phyloP scores from a whole-genome alignment of 495 filamentous ascomycete genomes.

The Xylaria grammica region DNA sequence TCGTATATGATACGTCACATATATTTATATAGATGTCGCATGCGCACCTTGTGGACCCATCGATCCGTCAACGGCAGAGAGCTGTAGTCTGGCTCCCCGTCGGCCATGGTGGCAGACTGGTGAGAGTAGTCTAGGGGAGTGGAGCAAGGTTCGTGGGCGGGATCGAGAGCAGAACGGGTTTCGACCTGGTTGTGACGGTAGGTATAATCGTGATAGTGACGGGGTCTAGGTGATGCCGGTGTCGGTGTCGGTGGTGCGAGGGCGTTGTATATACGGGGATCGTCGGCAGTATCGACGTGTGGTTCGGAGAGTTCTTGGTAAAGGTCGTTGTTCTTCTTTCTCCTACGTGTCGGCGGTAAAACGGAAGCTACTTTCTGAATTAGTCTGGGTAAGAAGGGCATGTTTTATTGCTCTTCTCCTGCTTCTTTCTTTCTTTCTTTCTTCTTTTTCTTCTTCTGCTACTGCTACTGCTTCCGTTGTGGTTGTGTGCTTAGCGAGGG shows the following conservation, averaged over 20 bases:
- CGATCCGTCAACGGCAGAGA: constrained; percentile 79
- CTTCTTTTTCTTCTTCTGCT: neutral
- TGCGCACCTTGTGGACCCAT: constrained; percentile 82
- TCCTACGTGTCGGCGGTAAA: constrained; percentile 24
- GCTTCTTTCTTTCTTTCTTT: neutral
- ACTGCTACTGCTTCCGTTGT: neutral
- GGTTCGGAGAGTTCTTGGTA: neutral
- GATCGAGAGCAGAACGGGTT: too few species aligned
- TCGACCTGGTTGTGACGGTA: constrained; percentile 8
- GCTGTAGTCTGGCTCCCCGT: constrained; percentile 82
- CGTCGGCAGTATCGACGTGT: too few species aligned
- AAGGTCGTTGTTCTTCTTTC: constrained; percentile 11
- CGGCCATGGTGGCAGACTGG: constrained; percentile 58
- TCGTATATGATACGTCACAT: neutral
- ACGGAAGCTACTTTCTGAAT: constrained; percentile 31
- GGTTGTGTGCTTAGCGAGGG: too few species aligned
- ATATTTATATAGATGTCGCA: neutral
- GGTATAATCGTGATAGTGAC: constrained; percentile 17
- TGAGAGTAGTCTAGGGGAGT: constrained; percentile 5
- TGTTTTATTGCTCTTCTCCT: constrained; percentile 18
- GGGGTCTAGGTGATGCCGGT: constrained; percentile 12
- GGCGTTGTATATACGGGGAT: constrained; percentile 15
- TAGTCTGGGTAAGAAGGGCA: constrained; percentile 29
- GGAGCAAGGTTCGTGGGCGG: neutral
- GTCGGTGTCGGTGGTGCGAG: neutral